phyloP scores from a whole-genome alignment of 2,329 filamentous ascomycete genomes.

The Pochonia chlamydosporia region DNA sequence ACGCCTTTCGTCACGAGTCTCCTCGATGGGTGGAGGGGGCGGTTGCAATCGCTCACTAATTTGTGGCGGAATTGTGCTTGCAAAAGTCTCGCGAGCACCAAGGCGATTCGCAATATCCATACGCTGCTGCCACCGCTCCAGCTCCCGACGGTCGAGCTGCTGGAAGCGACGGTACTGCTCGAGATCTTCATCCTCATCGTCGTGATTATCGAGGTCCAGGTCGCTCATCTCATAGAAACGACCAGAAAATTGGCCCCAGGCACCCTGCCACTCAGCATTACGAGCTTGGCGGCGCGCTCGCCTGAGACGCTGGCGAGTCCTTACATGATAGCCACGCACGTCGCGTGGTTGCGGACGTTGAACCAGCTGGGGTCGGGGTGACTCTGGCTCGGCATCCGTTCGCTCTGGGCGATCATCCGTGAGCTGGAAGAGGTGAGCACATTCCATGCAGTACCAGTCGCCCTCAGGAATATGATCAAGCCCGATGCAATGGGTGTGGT shows the following conservation, averaged over 20 bases:
- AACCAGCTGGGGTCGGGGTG: slow-evolving; percentile 22
- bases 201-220: slow-evolving; percentile 34
- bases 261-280: slow-evolving; percentile 80
- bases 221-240: slow-evolving; percentile 54
- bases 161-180: slow-evolving; percentile 49
- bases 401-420: slow-evolving; percentile 21
- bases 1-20: slow-evolving; percentile 72
- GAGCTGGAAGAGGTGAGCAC: slow-evolving; percentile 46
- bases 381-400: slow-evolving; percentile 27
- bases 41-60: slow-evolving; percentile 59
- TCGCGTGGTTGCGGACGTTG: slow-evolving; percentile 26
- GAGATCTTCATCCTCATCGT: slow-evolving; percentile 66
- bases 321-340: slow-evolving; percentile 32
- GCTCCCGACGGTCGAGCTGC: slow-evolving; percentile 51
- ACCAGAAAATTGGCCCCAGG: slow-evolving; percentile 64
- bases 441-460: slow-evolving; percentile 89
- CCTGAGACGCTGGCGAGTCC: slow-evolving; percentile 53
- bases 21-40: slow-evolving; percentile 50
- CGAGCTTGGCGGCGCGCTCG: slow-evolving; percentile 57
- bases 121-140: slow-evolving; percentile 75
- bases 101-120: slow-evolving; percentile 76
- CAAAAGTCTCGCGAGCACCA: slow-evolving; percentile 68
- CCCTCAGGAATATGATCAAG: slow-evolving; percentile 70
- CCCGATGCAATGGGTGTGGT: slow-evolving; percentile 88
- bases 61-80: slow-evolving; percentile 48